Conservation (phyloP, 495 filamentous ascomycete species). For the Daldinia concentrica region DNA sequence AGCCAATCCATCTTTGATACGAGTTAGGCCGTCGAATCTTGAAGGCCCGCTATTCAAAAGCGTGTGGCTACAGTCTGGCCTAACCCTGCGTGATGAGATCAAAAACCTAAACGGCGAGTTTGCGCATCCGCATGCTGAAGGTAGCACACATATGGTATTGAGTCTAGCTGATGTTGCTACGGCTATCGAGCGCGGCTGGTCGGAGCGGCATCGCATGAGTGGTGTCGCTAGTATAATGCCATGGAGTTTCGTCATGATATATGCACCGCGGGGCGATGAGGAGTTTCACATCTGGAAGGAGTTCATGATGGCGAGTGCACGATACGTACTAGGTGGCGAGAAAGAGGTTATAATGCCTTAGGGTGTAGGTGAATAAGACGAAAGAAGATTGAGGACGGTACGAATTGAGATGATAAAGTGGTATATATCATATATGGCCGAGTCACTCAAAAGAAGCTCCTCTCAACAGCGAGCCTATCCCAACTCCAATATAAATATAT, state of each 20-base stretch:
- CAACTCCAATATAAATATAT: neutral
- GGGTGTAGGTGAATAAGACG: neutral
- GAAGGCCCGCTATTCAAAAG: conserved; percentile 42
- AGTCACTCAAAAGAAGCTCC: neutral
- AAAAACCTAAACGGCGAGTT: conserved; percentile 37
- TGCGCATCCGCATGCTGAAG: conserved; percentile 45
- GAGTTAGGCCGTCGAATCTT: conserved; percentile 39
- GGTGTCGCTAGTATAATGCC: conserved; percentile 36
- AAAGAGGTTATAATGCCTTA: conserved; percentile 22
- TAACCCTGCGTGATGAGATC: conserved; percentile 13
- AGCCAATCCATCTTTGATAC: conserved; percentile 32
- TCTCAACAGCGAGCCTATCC: neutral
- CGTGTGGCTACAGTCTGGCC: conserved; percentile 20
- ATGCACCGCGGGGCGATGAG: conserved; percentile 46
- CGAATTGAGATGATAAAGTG: neutral
- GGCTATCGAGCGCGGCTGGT: conserved; percentile 47
- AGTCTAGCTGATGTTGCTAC: conserved; percentile 41
- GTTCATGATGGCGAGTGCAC: conserved; percentile 38
- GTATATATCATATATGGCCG: neutral
- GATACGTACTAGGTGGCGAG: conserved; percentile 23
- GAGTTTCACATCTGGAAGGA: conserved; percentile 40
- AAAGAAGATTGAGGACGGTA: neutral
- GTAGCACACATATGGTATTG: conserved; percentile 43
- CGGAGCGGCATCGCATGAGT: conserved; percentile 43
- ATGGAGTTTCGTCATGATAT: conserved; percentile 44